phyloP scores from a whole-genome alignment of 2,329 filamentous ascomycete species.

The Mariannaea elegans region DNA sequence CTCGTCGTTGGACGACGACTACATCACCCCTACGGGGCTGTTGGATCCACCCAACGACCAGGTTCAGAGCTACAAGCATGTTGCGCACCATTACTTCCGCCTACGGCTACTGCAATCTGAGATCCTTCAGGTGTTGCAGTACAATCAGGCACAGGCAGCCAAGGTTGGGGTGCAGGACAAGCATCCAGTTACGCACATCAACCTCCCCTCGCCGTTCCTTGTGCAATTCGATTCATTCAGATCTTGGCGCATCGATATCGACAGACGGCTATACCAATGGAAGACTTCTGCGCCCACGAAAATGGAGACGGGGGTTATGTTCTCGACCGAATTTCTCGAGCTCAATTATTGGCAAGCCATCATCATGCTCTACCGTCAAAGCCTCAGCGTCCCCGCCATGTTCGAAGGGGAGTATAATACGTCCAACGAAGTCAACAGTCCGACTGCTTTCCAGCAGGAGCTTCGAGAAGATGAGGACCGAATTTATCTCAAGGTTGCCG shows the following conservation, averaged over 20 bases:
- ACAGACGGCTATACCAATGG: slow-evolving; percentile 85
- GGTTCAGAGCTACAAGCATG: slow-evolving; percentile 83
- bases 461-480: slow-evolving; percentile 84
- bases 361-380: slow-evolving; percentile 94
- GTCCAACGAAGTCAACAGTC: slow-evolving; percentile 70
- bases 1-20: slow-evolving; percentile 85
- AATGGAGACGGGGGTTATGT: slow-evolving; percentile 83
- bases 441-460: slow-evolving; percentile 69
- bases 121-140: slow-evolving; percentile 91
- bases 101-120: slow-evolving; percentile 90
- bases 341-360: slow-evolving; percentile 98
- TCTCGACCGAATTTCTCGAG: slow-evolving; percentile 89
- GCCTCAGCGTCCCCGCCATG: slow-evolving; percentile 83
- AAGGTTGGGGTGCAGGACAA: slow-evolving; percentile 71
- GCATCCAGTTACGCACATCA: slow-evolving; percentile 79
- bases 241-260: slow-evolving; percentile 88
- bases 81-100: slow-evolving; percentile 91
- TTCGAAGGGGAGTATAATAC: slow-evolving; percentile 82
- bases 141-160: slow-evolving; percentile 86
- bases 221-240: slow-evolving; percentile 85
- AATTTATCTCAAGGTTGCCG: slow-evolving; percentile 93
- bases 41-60: slow-evolving; percentile 64
- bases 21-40: slow-evolving; percentile 84
- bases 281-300: slow-evolving; percentile 82
- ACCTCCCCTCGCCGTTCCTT: slow-evolving; percentile 85